Evolutionary conservation across 352 stramenopile genomes (phyloP).

Genomic region (Pythium scleroteichum): DNA sequence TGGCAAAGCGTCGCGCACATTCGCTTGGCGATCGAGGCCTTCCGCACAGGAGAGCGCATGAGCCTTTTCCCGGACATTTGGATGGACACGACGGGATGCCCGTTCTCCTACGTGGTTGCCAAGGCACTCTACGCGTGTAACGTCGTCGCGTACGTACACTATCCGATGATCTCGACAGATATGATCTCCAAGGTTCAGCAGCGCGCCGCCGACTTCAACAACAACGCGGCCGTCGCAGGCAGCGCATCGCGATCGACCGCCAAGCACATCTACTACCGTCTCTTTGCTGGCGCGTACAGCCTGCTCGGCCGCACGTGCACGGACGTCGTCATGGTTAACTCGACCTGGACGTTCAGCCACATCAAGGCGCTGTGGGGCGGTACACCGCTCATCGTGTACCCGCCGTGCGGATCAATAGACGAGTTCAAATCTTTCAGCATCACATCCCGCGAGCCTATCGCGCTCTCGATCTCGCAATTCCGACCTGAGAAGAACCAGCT

Average conservation of each 20-base stretch:
- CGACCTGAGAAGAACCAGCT: constrained; percentile 98
- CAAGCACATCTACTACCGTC: constrained; percentile 96
- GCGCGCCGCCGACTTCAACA: constrained; percentile 93
- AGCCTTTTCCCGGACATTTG: constrained; percentile 88
- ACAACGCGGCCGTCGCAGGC: constrained; percentile 78
- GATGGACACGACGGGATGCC: constrained; percentile 97
- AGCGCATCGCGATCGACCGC: constrained; percentile 78
- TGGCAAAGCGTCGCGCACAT: constrained; percentile 96
- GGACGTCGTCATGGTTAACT: constrained; percentile 97
- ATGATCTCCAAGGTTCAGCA: constrained; percentile 96
- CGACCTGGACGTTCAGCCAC: constrained; percentile 97
- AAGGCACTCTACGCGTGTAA: constrained; percentile 79
- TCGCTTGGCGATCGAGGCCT: constrained; percentile 85
- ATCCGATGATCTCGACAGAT: constrained; percentile 99
- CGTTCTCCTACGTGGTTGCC: constrained; percentile 96
- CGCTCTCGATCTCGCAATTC: constrained; percentile 98
- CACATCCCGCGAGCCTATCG: constrained; percentile 59
- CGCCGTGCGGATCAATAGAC: constrained; percentile 92
- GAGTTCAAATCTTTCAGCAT: constrained; percentile 73
- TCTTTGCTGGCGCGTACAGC: constrained; percentile 94
- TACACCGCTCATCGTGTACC: constrained; percentile 89
- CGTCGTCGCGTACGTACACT: constrained; percentile 98
- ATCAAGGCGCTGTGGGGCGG: constrained; percentile 93
- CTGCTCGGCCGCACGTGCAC: constrained; percentile 82
- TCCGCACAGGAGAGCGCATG: constrained; percentile 52